phyloP scores from a whole-genome alignment of 371 early-diverging fungal species.

The Funneliformis caledonium region DNA sequence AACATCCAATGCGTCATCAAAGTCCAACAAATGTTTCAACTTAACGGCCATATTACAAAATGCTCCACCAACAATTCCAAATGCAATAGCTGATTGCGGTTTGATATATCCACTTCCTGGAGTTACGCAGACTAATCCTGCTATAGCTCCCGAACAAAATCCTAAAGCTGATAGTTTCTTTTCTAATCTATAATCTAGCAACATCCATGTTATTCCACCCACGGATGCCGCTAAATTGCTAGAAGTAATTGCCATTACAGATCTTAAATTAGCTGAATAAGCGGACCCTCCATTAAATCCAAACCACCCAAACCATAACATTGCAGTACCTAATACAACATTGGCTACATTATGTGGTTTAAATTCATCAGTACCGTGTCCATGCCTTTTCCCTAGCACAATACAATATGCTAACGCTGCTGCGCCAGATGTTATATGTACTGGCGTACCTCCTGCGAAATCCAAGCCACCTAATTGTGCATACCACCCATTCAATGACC shows the following conservation, averaged over 20 bases:
- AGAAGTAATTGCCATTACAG: constrained; percentile 84
- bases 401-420: constrained; percentile 89
- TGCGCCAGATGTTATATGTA: constrained; percentile 93
- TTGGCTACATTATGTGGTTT: constrained; percentile 91
- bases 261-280: constrained; percentile 78
- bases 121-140: constrained; percentile 92
- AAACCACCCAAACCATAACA: constrained; percentile 90
- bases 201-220: constrained; percentile 87
- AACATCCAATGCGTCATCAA: constrained; percentile 90
- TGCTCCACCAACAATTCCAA: constrained; percentile 75
- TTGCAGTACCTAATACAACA: constrained; percentile 84
- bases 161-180: constrained; percentile 84
- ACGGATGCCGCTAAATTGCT: constrained; percentile 84
- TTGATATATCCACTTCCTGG: constrained; percentile 90
- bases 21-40: constrained; percentile 79
- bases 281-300: constrained; percentile 76
- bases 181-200: constrained; percentile 76
- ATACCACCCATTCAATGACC: constrained; percentile 86
- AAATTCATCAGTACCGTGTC: constrained; percentile 63
- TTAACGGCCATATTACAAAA: constrained; percentile 78
- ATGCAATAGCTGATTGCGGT: constrained; percentile 80
- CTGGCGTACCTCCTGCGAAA: constrained; percentile 92
- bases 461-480: constrained; percentile 61
- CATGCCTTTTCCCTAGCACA: constrained; percentile 79
- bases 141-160: constrained; percentile 94